Conservation (phyloP, 352 stramenopile genomes). For the Thraustochytrium sp. region DNA sequence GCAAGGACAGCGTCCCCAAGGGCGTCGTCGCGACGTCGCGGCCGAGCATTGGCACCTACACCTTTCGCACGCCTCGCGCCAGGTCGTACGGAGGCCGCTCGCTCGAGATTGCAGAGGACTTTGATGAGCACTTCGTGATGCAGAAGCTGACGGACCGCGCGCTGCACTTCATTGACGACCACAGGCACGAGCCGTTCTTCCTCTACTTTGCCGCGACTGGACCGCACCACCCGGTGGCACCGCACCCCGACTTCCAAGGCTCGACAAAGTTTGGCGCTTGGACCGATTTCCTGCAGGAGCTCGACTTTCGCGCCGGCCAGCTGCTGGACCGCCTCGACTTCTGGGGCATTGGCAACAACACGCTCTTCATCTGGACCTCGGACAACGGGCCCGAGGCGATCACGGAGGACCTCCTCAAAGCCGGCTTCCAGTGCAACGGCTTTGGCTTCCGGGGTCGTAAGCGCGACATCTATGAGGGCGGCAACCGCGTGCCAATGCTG, state of each 20-base stretch:
- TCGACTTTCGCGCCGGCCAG: neutral
- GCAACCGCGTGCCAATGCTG: constrained; percentile 26
- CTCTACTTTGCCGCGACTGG: neutral
- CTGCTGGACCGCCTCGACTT: neutral
- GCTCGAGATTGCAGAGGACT: neutral
- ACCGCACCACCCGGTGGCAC: neutral
- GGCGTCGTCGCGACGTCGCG: neutral
- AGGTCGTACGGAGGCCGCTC: neutral
- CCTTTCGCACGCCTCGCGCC: neutral
- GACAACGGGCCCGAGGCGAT: no score
- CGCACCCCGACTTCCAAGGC: neutral
- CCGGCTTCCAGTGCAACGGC: neutral
- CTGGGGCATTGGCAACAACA: neutral
- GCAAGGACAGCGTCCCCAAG: neutral
- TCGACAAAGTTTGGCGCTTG: neutral
- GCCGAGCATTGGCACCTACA: neutral
- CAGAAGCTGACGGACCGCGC: neutral
- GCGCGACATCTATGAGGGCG: constrained; percentile 46
- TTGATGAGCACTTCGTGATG: neutral
- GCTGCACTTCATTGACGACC: neutral
- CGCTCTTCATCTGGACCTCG: neutral
- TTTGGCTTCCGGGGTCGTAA: constrained; percentile 42
- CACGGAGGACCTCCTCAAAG: neutral
- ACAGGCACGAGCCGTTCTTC: neutral
- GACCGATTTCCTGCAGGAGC: neutral